Conservation (phyloP, 768 basidiomycete species). For the Podaxis mareebaensis region DNA sequence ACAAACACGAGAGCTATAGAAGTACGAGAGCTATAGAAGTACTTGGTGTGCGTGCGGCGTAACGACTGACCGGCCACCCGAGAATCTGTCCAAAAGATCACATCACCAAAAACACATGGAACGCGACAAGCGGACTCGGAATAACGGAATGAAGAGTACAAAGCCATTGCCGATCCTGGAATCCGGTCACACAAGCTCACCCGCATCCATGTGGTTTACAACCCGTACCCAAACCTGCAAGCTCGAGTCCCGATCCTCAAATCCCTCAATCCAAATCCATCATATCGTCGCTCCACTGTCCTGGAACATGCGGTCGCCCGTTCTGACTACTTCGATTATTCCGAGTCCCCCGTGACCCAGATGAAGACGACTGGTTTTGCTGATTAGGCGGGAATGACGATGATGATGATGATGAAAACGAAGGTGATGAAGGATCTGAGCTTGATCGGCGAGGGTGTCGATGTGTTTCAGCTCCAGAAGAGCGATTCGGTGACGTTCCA, state of each 20-base stretch:
- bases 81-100: not conserved
- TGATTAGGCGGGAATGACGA: not conserved
- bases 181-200: not conserved
- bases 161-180: not conserved
- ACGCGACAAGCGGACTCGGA: not conserved
- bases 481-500: not conserved
- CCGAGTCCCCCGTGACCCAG: not conserved
- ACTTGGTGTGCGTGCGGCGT: too few species aligned
- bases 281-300: slow-evolving; percentile 11
- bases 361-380: not conserved
- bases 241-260: not conserved
- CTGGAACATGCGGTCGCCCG: slow-evolving; percentile 8
- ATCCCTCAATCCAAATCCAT: slow-evolving; percentile 9
- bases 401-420: not conserved
- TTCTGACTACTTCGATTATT: not conserved
- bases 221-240: not conserved
- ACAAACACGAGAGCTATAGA: too few species aligned
- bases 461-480: not conserved
- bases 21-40: too few species aligned
- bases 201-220: not conserved
- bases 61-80: too few species aligned
- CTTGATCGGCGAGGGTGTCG: not conserved
- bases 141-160: not conserved
- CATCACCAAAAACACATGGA: not conserved
- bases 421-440: not conserved